A percentile compares a stretch with the other conserved stretches of the same genome.
phyloP scores from a whole-genome alignment of 2,329 filamentous ascomycete genomes.

The Gyromitra esculenta region DNA sequence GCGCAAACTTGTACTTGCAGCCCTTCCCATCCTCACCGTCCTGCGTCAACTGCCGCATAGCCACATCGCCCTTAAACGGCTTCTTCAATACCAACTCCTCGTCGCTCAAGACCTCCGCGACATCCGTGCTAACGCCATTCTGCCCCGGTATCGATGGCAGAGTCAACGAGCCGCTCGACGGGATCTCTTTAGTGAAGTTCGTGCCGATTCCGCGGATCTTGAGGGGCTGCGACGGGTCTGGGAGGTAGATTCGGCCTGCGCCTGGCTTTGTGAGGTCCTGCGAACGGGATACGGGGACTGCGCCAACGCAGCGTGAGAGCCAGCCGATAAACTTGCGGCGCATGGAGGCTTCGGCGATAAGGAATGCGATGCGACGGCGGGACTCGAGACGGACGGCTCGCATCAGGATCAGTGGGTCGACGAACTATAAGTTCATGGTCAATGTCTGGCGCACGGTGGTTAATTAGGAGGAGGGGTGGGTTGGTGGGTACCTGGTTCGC shows the following conservation, averaged over 20 bases:
- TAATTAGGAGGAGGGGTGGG: background rate
- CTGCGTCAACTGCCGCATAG: conserved; percentile 83
- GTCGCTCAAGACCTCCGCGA: conserved; percentile 79
- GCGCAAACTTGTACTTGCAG: conserved; percentile 84
- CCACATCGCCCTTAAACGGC: conserved; percentile 79
- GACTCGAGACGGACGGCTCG: conserved; percentile 87
- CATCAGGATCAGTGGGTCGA: conserved; percentile 93
- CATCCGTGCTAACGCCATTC: conserved; percentile 81
- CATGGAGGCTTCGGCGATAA: conserved; percentile 96
- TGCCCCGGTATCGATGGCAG: conserved; percentile 77
- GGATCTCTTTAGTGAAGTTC: conserved; percentile 79
- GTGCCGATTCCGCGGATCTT: conserved; percentile 82
- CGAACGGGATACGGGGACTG: conserved; percentile 90
- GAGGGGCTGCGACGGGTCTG: conserved; percentile 85
- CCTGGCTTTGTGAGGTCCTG: conserved; percentile 87
- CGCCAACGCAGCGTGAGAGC: conserved; percentile 83
- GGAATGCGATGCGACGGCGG: conserved; percentile 85
- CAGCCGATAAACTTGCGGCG: conserved; percentile 87
- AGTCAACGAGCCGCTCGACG: conserved; percentile 84
- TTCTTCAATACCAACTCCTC: conserved; percentile 88
- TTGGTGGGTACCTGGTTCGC: conserved; percentile 78
- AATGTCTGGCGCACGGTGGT: background rate
- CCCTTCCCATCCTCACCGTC: conserved; percentile 77
- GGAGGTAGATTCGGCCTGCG: conserved; percentile 83
- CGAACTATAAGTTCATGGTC: conserved; percentile 71